Percentiles rank a stretch among this genome's conserved stretches.
Conservation (phyloP, 2,329 filamentous ascomycete genomes). For the Fragosphaeria purpurea region DNA sequence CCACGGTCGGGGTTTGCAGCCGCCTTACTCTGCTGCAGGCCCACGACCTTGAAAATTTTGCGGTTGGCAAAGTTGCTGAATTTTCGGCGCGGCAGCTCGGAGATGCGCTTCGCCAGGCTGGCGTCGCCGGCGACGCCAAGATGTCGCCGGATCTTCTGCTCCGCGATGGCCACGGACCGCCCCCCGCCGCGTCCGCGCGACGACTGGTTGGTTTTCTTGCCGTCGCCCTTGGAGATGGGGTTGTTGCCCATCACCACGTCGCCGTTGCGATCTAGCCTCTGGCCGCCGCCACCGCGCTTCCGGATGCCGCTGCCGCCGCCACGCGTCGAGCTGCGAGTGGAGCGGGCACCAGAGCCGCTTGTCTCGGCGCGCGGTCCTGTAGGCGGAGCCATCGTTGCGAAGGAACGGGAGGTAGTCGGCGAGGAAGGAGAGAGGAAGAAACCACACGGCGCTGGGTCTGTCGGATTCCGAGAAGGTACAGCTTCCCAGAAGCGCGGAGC, state of each 20-base stretch:
- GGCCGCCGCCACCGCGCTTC: slow-evolving; percentile 33
- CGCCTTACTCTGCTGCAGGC: slow-evolving; percentile 60
- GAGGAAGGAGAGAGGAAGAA: neutral
- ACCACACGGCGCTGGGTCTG: neutral
- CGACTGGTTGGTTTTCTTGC: slow-evolving; percentile 1
- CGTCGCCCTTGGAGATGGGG: slow-evolving; percentile 7
- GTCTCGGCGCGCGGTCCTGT: slow-evolving; percentile 16
- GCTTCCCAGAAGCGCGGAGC: too few relatives aligned
- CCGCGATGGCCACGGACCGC: neutral
- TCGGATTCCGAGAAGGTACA: too few relatives aligned
- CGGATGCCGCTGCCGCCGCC: slow-evolving; percentile 31
- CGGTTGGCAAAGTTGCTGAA: slow-evolving; percentile 18
- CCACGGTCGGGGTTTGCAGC: slow-evolving; percentile 57
- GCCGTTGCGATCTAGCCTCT: slow-evolving; percentile 43
- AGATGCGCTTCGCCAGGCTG: slow-evolving; percentile 15
- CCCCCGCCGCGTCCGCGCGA: slow-evolving; percentile 5
- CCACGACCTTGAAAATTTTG: slow-evolving; percentile 41
- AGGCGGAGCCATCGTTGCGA: slow-evolving; percentile 20
- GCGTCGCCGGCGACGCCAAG: slow-evolving; percentile 19
- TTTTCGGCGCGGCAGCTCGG: slow-evolving; percentile 14
- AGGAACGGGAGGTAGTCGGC: neutral
- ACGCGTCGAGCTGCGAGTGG: slow-evolving; percentile 19
- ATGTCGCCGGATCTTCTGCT: slow-evolving; percentile 18
- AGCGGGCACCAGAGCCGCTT: neutral
- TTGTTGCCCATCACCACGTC: slow-evolving; percentile 47